Base-by-base conservation (phyloP, 371 early-diverging fungal genomes). In the Rhizopus microsporus region DNA sequence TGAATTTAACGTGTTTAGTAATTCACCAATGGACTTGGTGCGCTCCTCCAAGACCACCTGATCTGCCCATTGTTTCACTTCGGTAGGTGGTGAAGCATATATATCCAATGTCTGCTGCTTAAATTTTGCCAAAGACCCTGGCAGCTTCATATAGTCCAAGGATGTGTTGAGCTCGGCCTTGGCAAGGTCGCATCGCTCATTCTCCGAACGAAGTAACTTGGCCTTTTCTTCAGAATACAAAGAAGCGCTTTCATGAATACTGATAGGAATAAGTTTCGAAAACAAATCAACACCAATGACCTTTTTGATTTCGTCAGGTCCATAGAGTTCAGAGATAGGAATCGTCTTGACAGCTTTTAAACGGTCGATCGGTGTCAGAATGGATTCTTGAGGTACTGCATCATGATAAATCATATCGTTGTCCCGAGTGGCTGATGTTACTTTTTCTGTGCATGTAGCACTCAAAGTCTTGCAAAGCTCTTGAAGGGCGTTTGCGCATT, bases 341-440 rank as follows among this genome's bases (percentile, higher is more conserved):
- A 88, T 80, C 0, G 86, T 65, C 62, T 91, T 92, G 55, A 89
- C 92, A 0, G 87, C 88, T 47, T 84, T 83, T 29, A 92, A 56
- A 56, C 93, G 92, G 37, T 95, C 95, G 5, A 96, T 80, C 3
- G 93, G 84, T 0, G 89, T 77, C 10, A 98, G 71, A 3, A 90
- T 81, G 43, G 88, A 88, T 51, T 81, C 85, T 59, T 83, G 85
- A 5, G 96, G 97, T 0, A 94, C 93, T 0, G 83, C 59, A 40
- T 91, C 95, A 74, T 95, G 93, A 69, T 98, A 98, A 43, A 98
- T 88, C 72, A 97, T 74, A 63, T 98, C 98, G 61, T 98, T 98
- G 77, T 98, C 98, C 40, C 88, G 88, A 13, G 78, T 76, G 0
- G 87, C 85, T 3, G 71, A 63, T 0, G 69, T 66, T 54, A 81